phyloP scores from a whole-genome alignment of 2,329 filamentous ascomycete genomes.

The Sarocladium strictum region DNA sequence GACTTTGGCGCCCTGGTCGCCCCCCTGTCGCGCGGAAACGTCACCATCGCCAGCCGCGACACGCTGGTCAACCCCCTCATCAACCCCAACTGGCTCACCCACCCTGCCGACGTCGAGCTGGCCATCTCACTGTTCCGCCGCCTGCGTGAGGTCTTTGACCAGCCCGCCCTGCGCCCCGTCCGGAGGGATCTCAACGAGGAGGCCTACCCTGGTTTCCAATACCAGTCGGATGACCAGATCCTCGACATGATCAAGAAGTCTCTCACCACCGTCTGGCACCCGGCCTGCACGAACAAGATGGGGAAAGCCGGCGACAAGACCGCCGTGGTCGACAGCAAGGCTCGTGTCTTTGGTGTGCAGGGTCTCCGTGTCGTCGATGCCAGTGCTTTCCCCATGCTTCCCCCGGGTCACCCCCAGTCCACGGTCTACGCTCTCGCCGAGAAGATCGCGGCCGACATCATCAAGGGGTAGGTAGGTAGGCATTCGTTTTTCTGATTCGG shows the following conservation, averaged over 20 bases:
- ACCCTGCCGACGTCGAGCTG: conserved; percentile 36
- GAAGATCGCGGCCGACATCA: conserved; percentile 25
- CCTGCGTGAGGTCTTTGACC: conserved; percentile 27
- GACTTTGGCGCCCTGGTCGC: conserved; percentile 27
- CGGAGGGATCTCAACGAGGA: conserved; percentile 24
- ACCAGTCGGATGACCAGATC: conserved; percentile 36
- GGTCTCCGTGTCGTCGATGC: conserved; percentile 27
- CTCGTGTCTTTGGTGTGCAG: conserved; percentile 41
- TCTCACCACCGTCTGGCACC: conserved; percentile 27
- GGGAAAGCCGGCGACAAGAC: conserved; percentile 34
- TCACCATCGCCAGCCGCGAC: conserved; percentile 32
- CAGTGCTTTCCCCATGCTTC: conserved; percentile 24
- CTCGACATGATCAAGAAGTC: conserved; percentile 23
- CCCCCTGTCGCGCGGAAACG: conserved; percentile 35
- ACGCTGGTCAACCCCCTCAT: conserved; percentile 33
- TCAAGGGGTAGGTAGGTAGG: neutral
- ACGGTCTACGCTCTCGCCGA: conserved; percentile 28
- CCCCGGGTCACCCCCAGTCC: conserved; percentile 24
- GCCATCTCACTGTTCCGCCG: conserved; percentile 36
- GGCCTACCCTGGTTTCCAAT: conserved; percentile 28
- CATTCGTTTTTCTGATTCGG: too few species aligned
- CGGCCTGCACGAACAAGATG: conserved; percentile 8
- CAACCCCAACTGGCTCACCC: conserved; percentile 39
- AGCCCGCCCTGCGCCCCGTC: conserved; percentile 22
- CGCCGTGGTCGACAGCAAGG: conserved; percentile 50